Evolutionary conservation across 78 protist genomes (phyloP).

Genomic region (Pirum gemmata): DNA sequence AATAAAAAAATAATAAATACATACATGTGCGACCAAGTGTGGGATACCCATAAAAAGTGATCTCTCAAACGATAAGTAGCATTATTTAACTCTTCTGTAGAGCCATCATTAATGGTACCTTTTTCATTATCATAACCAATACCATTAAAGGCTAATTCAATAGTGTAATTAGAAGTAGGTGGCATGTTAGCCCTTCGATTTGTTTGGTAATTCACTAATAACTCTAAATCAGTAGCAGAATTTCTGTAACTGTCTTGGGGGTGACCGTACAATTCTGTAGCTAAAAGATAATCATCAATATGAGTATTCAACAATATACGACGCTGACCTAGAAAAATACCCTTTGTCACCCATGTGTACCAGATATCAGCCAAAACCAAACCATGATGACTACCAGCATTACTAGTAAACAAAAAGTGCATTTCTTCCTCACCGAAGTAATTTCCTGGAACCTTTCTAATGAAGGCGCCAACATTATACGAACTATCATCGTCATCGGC

Average conservation of each 20-base stretch:
- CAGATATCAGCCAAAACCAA: background rate
- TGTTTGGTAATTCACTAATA: background rate
- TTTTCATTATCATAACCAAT: background rate
- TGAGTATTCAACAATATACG: slow-evolving; percentile 22
- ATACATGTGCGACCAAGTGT: slow-evolving; percentile 27
- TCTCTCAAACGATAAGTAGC: background rate
- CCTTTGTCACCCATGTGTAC: slow-evolving; percentile 20
- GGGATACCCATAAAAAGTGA: slow-evolving; percentile 22
- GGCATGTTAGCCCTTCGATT: background rate
- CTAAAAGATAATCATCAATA: background rate
- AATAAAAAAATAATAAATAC: no score
- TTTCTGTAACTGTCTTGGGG: background rate
- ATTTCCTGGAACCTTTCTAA: no score
- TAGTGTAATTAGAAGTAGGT: slow-evolving; percentile 12
- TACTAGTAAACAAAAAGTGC: background rate
- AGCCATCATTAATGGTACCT: background rate
- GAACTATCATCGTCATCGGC: background rate
- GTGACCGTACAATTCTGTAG: background rate
- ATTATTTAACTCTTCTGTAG: background rate
- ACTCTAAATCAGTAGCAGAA: background rate
- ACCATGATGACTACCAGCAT: background rate
- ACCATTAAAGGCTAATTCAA: background rate
- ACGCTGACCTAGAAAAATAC: slow-evolving; percentile 16
- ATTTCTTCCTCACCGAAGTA: background rate
- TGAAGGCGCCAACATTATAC: no score